Percentiles rank a stretch among this genome's conserved stretches.
Conservation (phyloP, 2,329 filamentous ascomycete species). For the Tolypocladium endophyticum region DNA sequence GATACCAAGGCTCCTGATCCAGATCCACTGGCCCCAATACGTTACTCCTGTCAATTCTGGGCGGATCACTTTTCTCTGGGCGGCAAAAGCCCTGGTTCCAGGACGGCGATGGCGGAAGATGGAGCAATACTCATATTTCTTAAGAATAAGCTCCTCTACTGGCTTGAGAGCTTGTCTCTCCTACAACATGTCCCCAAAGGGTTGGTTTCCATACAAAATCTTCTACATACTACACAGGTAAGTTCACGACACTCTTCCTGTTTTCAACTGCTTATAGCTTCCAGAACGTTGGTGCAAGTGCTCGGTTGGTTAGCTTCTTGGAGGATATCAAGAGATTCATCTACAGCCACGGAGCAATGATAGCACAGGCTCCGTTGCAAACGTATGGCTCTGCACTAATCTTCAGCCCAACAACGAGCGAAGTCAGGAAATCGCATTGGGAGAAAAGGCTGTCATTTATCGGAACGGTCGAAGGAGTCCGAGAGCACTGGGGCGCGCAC, state of each 20-base stretch:
- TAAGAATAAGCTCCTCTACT: background rate
- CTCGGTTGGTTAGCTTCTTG: background rate
- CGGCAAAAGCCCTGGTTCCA: background rate
- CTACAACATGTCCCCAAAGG: background rate
- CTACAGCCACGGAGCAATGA: background rate
- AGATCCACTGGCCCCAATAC: conserved; percentile 6
- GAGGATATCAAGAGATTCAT: background rate
- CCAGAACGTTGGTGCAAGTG: background rate
- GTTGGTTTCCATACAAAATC: background rate
- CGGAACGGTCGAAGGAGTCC: background rate
- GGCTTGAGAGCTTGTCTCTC: background rate
- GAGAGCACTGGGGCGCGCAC: background rate
- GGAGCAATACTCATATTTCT: background rate
- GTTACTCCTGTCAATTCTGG: conserved; percentile 11
- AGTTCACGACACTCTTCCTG: background rate
- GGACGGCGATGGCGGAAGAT: background rate
- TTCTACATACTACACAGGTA: background rate
- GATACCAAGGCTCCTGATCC: conserved; percentile 4
- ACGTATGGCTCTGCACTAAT: background rate
- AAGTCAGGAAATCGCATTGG: background rate
- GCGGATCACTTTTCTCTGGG: conserved; percentile 4
- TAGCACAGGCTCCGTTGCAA: background rate
- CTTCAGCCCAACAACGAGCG: background rate
- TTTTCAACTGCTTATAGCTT: background rate
- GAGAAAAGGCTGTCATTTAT: background rate